Evolutionary conservation across 495 filamentous ascomycete genomes (phyloP), one percentile per base, ranked within the genome.

Genomic region (Aspergillus sparsus): DNA sequence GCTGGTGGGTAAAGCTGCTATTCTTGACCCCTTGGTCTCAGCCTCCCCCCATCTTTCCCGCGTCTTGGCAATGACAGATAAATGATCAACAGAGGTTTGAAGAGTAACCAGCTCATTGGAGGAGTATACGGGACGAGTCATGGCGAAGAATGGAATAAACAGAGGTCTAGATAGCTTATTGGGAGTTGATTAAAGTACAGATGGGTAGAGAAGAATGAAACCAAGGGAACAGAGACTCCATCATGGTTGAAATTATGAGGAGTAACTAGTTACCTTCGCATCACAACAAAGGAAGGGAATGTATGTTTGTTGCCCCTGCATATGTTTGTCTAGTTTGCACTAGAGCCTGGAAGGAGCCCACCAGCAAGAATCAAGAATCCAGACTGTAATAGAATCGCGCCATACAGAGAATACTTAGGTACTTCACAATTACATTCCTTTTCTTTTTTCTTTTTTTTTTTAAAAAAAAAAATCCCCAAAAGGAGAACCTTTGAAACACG

Each of bases 21-120:
- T 63, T 66, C 63, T 66, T 66, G 58, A 61, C 62, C 34, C 56
- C 49, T 54, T 36, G 51, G 33, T 46, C 54, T 57, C 37, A 58
- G 54, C 60, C 60, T 57, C 53, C 39, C 53, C 39, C 31, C 47
- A 31, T 54, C 34, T 32, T 36, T 47, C 60, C 54, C 60, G 60
- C 54, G 55, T 58, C 60, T 62, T 58, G 60, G 60, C 60, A 35
- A 34, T 39, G 44, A 47, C 44, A 21, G 44, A 21, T 47, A n/a
- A 6, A 32, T 45, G 37, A 27, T 21, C 12, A 33, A 27, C 3
- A n/a, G 44, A 41, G 8, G 3, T n/a, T 41, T n/a, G 37, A 7
- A 16, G 50, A 34, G 15, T 39, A 21, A 16, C 34, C 21, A 27
- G 21, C 21, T 27, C 21, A 27, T 27, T 27, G 21, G 21, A 27